Evolutionary conservation across 176 grass and related monocot species (phyloP), one percentile per base, ranked within the genome.

Genomic region (Leersia perrieri): DNA sequence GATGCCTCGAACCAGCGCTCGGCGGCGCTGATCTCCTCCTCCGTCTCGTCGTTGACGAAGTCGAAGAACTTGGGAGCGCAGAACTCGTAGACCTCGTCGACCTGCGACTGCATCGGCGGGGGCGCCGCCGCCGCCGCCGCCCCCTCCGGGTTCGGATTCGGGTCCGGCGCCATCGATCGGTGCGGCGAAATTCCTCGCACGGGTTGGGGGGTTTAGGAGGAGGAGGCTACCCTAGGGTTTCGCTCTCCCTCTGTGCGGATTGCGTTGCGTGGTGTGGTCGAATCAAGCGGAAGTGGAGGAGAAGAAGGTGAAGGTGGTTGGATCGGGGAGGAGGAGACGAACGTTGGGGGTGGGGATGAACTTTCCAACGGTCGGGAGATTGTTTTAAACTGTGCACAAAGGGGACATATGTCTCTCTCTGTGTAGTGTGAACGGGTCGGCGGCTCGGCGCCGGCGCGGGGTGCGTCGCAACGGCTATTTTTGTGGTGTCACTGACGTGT

Each of bases 51-150:
- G 72, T 60, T 63, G 72, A 76, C 30, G 82, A 99, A 96, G 74
- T 99, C 91, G 75, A 96, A 99, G 90, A 87, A 99, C 63, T 34
- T 87, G 5, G 97, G 97, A 28, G 97, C 97, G 35, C 76, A 80
- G 82, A 96, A 99, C 82, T 99, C 97, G 82, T 99, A 99, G 7
- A 68, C 64, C 73, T 91, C 82, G 65, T 99, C 91, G 32, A 95
- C 60, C 81, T 81, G 89, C 30, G 74, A 33, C 60, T 34, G 72
- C n/a, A n/a, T n/a, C n/a, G n/a, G n/a, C 86, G 29, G 60, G 70
- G 62, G 39, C 36, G 62, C 27, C 66, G 31, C 73, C 71, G 76
- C 62, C 76, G 34, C 83, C 33, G 74, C n/a, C n/a, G n/a, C n/a
- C n/a, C n/a, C 26, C n/a, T n/a, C n/a, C n/a, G n/a, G n/a, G n/a